Conservation (phyloP, 2,329 filamentous ascomycete genomes). For the Sporothrix schenckii region DNA sequence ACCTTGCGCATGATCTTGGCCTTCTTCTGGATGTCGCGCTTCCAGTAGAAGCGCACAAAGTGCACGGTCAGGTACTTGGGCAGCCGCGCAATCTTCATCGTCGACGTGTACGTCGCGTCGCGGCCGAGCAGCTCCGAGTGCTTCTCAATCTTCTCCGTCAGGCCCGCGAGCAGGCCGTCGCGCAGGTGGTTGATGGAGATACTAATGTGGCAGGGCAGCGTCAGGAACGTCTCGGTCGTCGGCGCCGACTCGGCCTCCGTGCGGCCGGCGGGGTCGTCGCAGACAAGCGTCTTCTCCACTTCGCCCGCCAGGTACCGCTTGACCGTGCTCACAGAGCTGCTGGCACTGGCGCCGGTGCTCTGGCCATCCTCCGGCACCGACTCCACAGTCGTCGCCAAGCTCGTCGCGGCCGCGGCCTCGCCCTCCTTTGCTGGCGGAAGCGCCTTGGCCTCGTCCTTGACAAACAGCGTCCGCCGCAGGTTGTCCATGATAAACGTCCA, state of each 20-base stretch:
- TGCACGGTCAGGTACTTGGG: conserved; percentile 97
- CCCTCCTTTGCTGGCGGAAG: background rate
- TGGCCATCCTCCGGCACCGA: background rate
- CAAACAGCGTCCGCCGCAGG: conserved; percentile 74
- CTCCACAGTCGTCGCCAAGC: conserved; percentile 47
- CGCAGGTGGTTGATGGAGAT: conserved; percentile 83
- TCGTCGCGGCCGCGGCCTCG: conserved; percentile 37
- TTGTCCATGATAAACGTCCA: conserved; percentile 94
- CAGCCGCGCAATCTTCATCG: conserved; percentile 82
- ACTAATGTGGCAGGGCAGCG: conserved; percentile 95
- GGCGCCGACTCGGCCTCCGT: conserved; percentile 72
- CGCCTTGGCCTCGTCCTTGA: conserved; percentile 54
- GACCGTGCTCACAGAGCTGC: conserved; percentile 64
- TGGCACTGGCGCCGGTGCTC: background rate
- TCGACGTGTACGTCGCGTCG: conserved; percentile 85
- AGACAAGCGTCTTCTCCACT: conserved; percentile 77
- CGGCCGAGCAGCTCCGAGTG: conserved; percentile 74
- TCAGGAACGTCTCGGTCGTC: conserved; percentile 77
- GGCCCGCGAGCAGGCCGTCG: conserved; percentile 79
- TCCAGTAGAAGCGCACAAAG: conserved; percentile 98
- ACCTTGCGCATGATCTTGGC: conserved; percentile 99
- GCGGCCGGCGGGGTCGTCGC: conserved; percentile 77
- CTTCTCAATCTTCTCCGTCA: conserved; percentile 92
- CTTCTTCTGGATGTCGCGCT: conserved; percentile 93
- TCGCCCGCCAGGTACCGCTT: conserved; percentile 87